These are phyloP conservation scores for Ceratobasidium sp. DNA, from an alignment of 1,284 basidiomycete species.

Conservation along the genomic window DNA sequence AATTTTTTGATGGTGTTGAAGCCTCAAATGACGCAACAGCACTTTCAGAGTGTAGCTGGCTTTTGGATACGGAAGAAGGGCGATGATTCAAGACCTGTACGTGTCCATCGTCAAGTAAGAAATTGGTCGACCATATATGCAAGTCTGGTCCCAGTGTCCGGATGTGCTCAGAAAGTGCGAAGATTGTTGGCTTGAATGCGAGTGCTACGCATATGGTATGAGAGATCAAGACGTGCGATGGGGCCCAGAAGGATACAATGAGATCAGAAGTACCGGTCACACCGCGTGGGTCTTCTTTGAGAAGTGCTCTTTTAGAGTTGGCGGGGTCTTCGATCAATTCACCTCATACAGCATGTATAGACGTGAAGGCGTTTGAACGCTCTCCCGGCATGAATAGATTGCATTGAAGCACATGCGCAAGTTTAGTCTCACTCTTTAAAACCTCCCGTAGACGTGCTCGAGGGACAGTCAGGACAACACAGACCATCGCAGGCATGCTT, in stretches of 20 bases:
- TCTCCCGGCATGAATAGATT: neutral
- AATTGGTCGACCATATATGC: too few relatives aligned
- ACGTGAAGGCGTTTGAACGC: neutral
- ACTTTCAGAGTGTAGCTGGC: too few relatives aligned
- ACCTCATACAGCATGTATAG: constrained; percentile 9
- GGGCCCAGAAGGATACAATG: constrained; percentile 17
- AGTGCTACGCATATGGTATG: neutral
- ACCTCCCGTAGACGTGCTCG: neutral
- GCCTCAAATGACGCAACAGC: neutral
- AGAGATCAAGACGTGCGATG: neutral
- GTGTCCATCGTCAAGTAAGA: neutral
- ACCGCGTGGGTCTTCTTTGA: constrained; percentile 8
- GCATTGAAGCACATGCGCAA: neutral
- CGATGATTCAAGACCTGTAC: neutral
- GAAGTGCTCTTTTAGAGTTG: neutral
- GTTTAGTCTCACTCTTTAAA: neutral
- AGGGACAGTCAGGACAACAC: constrained; percentile 20
- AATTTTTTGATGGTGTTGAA: neutral
- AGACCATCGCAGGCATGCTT: constrained; percentile 3
- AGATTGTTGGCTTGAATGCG: neutral
- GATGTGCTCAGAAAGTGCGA: too few relatives aligned
- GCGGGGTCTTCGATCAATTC: neutral
- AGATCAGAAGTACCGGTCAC: constrained; percentile 7
- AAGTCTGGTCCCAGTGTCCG: too few relatives aligned
- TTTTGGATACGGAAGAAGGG: neutral